Evolutionary conservation across 257 asterid genomes (phyloP).

Genomic region (Mitragyna speciosa): DNA sequence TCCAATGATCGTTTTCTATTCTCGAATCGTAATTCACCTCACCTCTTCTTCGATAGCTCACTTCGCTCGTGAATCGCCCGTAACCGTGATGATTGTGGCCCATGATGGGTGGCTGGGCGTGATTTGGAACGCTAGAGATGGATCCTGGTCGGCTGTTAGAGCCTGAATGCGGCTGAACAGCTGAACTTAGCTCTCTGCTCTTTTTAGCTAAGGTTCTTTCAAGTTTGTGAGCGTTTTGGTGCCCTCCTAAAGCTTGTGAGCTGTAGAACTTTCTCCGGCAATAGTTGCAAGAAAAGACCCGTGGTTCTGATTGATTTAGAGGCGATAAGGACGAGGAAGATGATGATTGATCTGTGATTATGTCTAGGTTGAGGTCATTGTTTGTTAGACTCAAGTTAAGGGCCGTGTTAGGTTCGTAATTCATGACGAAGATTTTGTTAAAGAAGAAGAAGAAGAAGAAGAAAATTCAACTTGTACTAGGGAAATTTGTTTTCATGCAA

Average conservation of each 20-base stretch:
- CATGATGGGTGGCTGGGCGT: constrained; percentile 9
- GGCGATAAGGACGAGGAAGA: constrained; percentile 42
- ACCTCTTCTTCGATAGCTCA: constrained; percentile 32
- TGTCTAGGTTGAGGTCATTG: constrained; percentile 43
- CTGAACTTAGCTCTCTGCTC: constrained; percentile 56
- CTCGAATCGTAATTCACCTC: constrained; percentile 30
- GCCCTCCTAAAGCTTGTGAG: constrained; percentile 94
- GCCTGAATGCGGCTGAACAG: constrained; percentile 36
- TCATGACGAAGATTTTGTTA: constrained; percentile 31
- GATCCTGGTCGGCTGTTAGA: constrained; percentile 25
- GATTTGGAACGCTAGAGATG: neutral
- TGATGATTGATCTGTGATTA: constrained; percentile 38
- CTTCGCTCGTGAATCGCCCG: constrained; percentile 10
- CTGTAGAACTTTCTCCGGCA: constrained; percentile 77
- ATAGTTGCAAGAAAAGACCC: constrained; percentile 78
- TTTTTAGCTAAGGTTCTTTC: constrained; percentile 82
- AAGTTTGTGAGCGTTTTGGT: constrained; percentile 86
- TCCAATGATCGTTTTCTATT: constrained; percentile 19
- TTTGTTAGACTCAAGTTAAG: constrained; percentile 45
- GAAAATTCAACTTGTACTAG: neutral
- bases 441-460: neutral
- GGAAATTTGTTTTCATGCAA: constrained; percentile 11
- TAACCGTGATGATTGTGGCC: constrained; percentile 19
- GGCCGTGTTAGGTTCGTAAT: constrained; percentile 46
- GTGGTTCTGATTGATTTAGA: constrained; percentile 39